These are phyloP conservation scores for Pyrenochaeta sp. DNA, from an alignment of 2,329 filamentous ascomycete species.

Conservation along the genomic window DNA sequence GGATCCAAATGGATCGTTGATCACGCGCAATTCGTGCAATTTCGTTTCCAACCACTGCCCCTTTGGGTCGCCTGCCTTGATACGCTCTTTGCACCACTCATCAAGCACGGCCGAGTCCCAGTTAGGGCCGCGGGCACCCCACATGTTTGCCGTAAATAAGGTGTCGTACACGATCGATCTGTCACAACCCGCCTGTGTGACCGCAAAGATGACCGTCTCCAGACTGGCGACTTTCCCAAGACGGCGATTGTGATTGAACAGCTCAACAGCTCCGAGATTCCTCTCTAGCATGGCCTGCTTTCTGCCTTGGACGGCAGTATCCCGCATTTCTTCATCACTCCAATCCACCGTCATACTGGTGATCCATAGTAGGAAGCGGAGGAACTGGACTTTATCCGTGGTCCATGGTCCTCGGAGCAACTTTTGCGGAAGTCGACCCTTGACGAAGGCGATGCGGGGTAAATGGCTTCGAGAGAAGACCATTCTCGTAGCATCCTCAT, in stretches of 20 bases:
- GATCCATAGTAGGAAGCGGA: slow-evolving; percentile 40
- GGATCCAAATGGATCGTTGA: not conserved
- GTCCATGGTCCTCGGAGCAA: slow-evolving; percentile 38
- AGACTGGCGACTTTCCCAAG: slow-evolving; percentile 35
- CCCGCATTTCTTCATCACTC: slow-evolving; percentile 19
- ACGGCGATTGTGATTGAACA: slow-evolving; percentile 43
- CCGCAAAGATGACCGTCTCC: slow-evolving; percentile 33
- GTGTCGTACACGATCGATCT: slow-evolving; percentile 43
- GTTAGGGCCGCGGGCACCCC: slow-evolving; percentile 11
- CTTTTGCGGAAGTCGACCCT: slow-evolving; percentile 39
- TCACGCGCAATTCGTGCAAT: slow-evolving; percentile 24
- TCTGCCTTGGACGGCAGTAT: slow-evolving; percentile 23
- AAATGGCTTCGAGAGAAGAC: slow-evolving; percentile 38
- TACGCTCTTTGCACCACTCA: slow-evolving; percentile 36
- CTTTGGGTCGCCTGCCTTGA: slow-evolving; percentile 26
- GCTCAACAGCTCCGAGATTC: slow-evolving; percentile 42
- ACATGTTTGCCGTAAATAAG: slow-evolving; percentile 25
- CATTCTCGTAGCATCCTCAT: slow-evolving; percentile 37
- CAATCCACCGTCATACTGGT: slow-evolving; percentile 44
- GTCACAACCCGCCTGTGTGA: slow-evolving; percentile 38
- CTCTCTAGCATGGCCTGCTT: slow-evolving; percentile 33
- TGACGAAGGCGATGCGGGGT: slow-evolving; percentile 33
- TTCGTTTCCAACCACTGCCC: slow-evolving; percentile 37
- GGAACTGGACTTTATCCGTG: slow-evolving; percentile 35
- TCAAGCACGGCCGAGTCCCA: slow-evolving; percentile 30